phyloP scores from a whole-genome alignment of 2,329 filamentous ascomycete species.

The Paecilomyces variotii region DNA sequence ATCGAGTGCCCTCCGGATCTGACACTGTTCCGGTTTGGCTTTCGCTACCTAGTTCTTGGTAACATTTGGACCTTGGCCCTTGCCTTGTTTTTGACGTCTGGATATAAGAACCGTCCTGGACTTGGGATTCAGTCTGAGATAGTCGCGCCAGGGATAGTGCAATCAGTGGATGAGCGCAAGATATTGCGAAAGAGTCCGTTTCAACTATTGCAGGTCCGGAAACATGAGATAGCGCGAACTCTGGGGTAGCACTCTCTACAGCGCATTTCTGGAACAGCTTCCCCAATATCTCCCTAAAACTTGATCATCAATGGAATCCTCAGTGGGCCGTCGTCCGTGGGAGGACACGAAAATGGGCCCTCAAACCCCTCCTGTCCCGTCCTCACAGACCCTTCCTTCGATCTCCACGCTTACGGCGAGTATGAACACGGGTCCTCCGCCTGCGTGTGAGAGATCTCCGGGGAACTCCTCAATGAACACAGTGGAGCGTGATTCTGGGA shows the following conservation, averaged over 20 bases:
- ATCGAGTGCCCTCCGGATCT: background rate
- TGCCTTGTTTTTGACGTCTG: background rate
- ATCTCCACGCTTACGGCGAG: conserved; percentile 41
- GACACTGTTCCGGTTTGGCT: background rate
- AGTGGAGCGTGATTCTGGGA: conserved; percentile 49
- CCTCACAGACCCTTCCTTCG: conserved; percentile 37
- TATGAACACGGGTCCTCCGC: conserved; percentile 25
- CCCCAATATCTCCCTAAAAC: background rate
- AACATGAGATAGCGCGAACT: background rate
- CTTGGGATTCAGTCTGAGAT: background rate
- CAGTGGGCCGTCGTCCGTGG: conserved; percentile 37
- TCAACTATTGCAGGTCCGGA: background rate
- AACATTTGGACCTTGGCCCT: background rate
- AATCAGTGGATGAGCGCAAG: background rate
- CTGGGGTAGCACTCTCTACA: background rate
- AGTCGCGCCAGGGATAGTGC: background rate
- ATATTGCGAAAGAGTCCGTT: background rate
- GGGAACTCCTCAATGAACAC: conserved; percentile 36
- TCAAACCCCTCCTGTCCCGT: conserved; percentile 25
- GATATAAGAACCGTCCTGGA: background rate
- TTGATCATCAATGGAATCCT: conserved; percentile 29
- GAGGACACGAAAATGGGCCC: conserved; percentile 29
- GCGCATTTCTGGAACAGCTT: background rate
- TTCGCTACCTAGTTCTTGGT: background rate
- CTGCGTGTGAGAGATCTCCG: conserved; percentile 31